Evolutionary conservation across 768 basidiomycete species (phyloP).

Genomic region (Trametes gibbosa): DNA sequence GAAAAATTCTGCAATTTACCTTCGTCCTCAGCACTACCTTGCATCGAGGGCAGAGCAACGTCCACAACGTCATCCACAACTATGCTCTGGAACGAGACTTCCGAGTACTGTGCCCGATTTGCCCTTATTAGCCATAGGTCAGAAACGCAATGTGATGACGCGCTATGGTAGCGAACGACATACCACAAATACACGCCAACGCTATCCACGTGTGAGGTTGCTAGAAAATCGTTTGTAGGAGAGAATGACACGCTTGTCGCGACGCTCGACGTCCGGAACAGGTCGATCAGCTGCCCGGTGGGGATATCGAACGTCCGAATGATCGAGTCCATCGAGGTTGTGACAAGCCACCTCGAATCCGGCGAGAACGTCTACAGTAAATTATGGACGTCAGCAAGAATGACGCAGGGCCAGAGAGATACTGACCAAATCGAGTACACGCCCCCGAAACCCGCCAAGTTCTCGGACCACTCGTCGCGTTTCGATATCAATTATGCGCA

Average conservation of each 20-base stretch:
- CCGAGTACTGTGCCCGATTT: slow-evolving; percentile 91
- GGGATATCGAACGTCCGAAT: slow-evolving; percentile 97
- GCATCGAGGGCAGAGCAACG: slow-evolving; percentile 77
- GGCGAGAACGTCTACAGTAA: slow-evolving; percentile 80
- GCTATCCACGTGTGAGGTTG: slow-evolving; percentile 91
- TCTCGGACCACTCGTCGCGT: slow-evolving; percentile 87
- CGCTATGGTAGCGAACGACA: slow-evolving; percentile 18
- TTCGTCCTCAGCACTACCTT: slow-evolving; percentile 77
- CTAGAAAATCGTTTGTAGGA: slow-evolving; percentile 93
- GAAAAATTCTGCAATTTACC: slow-evolving; percentile 42
- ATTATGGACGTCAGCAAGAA: neutral
- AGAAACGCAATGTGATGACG: neutral
- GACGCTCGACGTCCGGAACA: slow-evolving; percentile 81
- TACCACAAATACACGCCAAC: slow-evolving; percentile 95
- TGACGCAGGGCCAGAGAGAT: neutral
- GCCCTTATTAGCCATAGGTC: slow-evolving; percentile 51
- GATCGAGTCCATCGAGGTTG: slow-evolving; percentile 84
- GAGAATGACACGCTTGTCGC: slow-evolving; percentile 92
- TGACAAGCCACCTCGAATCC: slow-evolving; percentile 91
- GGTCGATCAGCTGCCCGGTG: slow-evolving; percentile 88
- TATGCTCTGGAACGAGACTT: slow-evolving; percentile 80
- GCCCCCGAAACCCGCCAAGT: slow-evolving; percentile 74
- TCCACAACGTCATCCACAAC: slow-evolving; percentile 65
- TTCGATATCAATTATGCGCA: slow-evolving; percentile 90
- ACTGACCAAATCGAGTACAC: slow-evolving; percentile 86